Conservation (phyloP, 2,329 filamentous ascomycete species). For the Fusarium luffae region DNA sequence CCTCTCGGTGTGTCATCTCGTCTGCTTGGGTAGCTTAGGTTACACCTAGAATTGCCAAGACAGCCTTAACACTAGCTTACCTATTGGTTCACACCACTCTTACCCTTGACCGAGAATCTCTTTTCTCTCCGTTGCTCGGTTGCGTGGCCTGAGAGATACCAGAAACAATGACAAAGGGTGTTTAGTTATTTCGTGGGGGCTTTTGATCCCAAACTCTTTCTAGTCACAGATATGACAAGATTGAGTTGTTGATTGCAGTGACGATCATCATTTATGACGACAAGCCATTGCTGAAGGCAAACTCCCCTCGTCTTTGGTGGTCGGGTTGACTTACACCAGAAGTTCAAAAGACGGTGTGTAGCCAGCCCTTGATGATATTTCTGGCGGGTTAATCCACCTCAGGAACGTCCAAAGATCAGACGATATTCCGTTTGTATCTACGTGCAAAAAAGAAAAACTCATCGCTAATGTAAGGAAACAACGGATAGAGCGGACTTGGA, state of each 20-base stretch:
- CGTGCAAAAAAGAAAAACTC: neutral
- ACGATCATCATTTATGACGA: slow-evolving; percentile 29
- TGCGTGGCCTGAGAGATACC: slow-evolving; percentile 26
- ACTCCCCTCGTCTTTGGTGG: neutral
- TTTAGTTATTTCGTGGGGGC: slow-evolving; percentile 28
- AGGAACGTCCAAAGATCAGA: neutral
- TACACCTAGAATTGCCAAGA: slow-evolving; percentile 39
- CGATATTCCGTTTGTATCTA: neutral
- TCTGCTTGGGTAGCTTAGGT: slow-evolving; percentile 19
- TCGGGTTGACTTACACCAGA: slow-evolving; percentile 10
- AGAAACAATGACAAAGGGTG: slow-evolving; percentile 37
- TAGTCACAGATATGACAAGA: slow-evolving; percentile 20
- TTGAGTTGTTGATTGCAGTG: slow-evolving; percentile 12
- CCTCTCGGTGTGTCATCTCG: slow-evolving; percentile 38
- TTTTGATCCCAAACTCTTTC: neutral
- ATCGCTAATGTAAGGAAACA: neutral
- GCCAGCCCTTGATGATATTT: neutral
- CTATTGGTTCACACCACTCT: slow-evolving; percentile 30
- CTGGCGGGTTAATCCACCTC: neutral
- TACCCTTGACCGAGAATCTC: slow-evolving; percentile 7
- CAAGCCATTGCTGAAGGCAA: slow-evolving; percentile 4
- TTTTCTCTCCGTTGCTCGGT: slow-evolving; percentile 22
- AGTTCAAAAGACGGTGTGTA: slow-evolving; percentile 39
- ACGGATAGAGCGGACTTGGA: slow-evolving; percentile 22
- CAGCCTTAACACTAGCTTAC: slow-evolving; percentile 34